Conservation (phyloP, 2,329 filamentous ascomycete genomes). For the Cercospora janseana region DNA sequence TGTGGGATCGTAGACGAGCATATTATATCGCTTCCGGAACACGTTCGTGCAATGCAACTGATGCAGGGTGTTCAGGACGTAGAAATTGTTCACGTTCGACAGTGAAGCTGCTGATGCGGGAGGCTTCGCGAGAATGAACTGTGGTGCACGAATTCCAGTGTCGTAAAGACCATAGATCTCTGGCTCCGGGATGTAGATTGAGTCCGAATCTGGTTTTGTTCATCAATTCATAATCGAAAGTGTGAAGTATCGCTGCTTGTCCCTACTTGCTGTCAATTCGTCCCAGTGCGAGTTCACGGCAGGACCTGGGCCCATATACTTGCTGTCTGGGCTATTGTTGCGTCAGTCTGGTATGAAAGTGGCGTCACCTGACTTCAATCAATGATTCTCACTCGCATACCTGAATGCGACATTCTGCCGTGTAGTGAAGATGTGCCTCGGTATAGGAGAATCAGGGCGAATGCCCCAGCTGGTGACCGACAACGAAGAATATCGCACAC, state of each 20-base stretch:
- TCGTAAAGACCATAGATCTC: background rate
- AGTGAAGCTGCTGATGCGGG: background rate
- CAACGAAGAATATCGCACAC: background rate
- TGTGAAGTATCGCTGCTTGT: too few species aligned
- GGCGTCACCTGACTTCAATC: background rate
- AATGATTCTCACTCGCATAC: background rate
- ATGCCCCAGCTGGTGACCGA: background rate
- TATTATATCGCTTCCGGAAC: background rate
- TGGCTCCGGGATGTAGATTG: background rate
- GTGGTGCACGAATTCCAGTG: background rate
- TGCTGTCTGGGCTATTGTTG: background rate
- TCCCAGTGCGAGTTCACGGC: background rate
- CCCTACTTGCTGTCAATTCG: background rate
- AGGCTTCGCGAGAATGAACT: background rate
- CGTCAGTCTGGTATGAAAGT: background rate
- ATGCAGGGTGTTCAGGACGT: background rate
- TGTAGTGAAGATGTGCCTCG: background rate
- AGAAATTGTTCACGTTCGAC: background rate
- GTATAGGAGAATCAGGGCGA: background rate
- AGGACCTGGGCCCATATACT: background rate
- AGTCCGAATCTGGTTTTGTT: background rate
- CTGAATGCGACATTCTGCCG: background rate
- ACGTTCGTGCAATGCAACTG: background rate
- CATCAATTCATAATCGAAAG: too few species aligned
- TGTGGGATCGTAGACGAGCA: background rate